phyloP scores from a whole-genome alignment of 2,329 filamentous ascomycete species.

The Fusarium scirpi region DNA sequence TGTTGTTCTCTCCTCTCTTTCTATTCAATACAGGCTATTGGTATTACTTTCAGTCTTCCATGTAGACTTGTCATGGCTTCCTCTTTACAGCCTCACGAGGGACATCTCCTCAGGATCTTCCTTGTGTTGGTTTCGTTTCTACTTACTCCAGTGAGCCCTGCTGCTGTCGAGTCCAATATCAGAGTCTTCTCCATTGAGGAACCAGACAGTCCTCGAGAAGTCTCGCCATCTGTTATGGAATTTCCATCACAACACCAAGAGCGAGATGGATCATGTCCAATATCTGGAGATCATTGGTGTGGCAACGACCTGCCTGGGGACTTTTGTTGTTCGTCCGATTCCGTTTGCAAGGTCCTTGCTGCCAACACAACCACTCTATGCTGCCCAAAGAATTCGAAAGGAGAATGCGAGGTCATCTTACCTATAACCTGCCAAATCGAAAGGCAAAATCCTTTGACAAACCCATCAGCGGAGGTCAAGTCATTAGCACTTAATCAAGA shows the following conservation, averaged over 20 bases:
- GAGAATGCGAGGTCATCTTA: slow-evolving; percentile 34
- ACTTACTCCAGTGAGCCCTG: slow-evolving; percentile 27
- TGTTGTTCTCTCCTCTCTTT: slow-evolving; percentile 17
- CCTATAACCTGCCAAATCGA: slow-evolving; percentile 42
- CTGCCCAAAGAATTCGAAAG: slow-evolving; percentile 38
- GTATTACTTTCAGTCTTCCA: slow-evolving; percentile 21
- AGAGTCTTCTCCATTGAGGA: slow-evolving; percentile 32
- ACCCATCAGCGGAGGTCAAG: slow-evolving; percentile 38
- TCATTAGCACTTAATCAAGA: slow-evolving; percentile 36
- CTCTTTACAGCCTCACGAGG: slow-evolving; percentile 33
- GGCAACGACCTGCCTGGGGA: slow-evolving; percentile 35
- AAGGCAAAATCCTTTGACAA: slow-evolving; percentile 33
- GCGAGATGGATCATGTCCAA: slow-evolving; percentile 37
- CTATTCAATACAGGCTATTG: slow-evolving; percentile 14
- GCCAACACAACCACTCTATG: slow-evolving; percentile 46
- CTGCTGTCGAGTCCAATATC: slow-evolving; percentile 31
- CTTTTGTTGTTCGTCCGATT: slow-evolving; percentile 41
- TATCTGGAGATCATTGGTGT: slow-evolving; percentile 36
- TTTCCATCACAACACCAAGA: slow-evolving; percentile 25
- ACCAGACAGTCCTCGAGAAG: slow-evolving; percentile 12
- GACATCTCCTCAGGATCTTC: slow-evolving; percentile 33
- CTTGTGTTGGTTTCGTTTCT: slow-evolving; percentile 41
- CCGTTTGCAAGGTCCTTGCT: slow-evolving; percentile 42
- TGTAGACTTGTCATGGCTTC: slow-evolving; percentile 43
- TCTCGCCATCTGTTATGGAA: slow-evolving; percentile 8